A percentile compares a stretch with the other conserved stretches of the same genome.
These are phyloP conservation scores for Fonsecaea monophora DNA, from an alignment of 2,329 filamentous ascomycete genomes.

Conservation along the genomic window DNA sequence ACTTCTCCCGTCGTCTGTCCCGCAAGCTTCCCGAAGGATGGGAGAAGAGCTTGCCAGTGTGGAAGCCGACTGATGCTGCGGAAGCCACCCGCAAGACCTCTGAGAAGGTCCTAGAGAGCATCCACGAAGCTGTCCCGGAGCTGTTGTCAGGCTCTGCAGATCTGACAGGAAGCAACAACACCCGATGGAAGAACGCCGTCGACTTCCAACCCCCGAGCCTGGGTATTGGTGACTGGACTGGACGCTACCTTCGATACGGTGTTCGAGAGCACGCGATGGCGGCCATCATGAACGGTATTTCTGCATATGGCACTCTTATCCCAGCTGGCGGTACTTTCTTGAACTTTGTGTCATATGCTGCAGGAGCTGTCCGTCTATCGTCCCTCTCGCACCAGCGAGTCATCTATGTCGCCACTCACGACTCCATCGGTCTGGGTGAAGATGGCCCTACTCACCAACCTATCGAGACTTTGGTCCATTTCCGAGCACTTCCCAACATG, in stretches of 20 bases:
- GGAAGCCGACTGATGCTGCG: slow-evolving; percentile 83
- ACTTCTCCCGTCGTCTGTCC: slow-evolving; percentile 79
- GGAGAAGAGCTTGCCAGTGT: slow-evolving; percentile 91
- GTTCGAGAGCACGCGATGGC: slow-evolving; percentile 61
- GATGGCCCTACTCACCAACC: slow-evolving; percentile 99
- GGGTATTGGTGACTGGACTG: slow-evolving; percentile 85
- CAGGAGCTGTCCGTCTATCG: slow-evolving; percentile 92
- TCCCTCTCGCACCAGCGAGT: slow-evolving; percentile 87
- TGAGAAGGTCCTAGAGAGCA: slow-evolving; percentile 87
- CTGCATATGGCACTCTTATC: slow-evolving; percentile 93
- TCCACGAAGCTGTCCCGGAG: slow-evolving; percentile 83
- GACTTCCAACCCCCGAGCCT: slow-evolving; percentile 94
- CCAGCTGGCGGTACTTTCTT: slow-evolving; percentile 96
- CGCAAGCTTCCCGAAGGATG: slow-evolving; percentile 92
- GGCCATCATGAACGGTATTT: slow-evolving; percentile 72
- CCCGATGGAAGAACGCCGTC: slow-evolving; percentile 93
- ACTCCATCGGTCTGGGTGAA: slow-evolving; percentile 98
- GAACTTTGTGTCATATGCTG: slow-evolving; percentile 98
- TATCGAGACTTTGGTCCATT: slow-evolving; percentile 96
- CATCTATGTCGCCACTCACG: slow-evolving; percentile 97
- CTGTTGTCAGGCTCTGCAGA: slow-evolving; percentile 95
- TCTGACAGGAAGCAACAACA: slow-evolving; percentile 98
- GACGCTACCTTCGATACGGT: slow-evolving; percentile 75
- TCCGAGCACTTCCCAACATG: slow-evolving; percentile 97
- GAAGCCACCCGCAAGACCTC: slow-evolving; percentile 95